Evolutionary conservation across 441 rosid species (phyloP).

Genomic region (Erodium texanum): DNA sequence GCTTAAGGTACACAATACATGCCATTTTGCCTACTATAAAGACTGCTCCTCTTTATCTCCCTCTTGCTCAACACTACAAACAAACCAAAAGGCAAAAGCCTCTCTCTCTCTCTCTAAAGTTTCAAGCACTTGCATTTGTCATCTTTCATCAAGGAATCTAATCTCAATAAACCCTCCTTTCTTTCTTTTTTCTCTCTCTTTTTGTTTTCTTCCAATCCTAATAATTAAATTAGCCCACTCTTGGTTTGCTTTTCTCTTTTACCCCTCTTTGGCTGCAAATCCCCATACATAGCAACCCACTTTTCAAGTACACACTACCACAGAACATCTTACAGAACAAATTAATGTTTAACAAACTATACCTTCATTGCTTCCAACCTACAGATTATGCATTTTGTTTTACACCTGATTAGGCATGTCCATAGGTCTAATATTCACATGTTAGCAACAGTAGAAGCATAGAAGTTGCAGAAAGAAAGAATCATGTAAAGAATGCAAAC

Average conservation of each 20-base stretch:
- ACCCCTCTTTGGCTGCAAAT: conserved; percentile 28
- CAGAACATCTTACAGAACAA: too few relatives aligned
- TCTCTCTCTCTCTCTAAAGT: neutral
- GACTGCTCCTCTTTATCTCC: conserved; percentile 5
- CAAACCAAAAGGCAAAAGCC: neutral
- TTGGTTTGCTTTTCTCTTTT: conserved; percentile 27
- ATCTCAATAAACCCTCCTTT: conserved; percentile 30
- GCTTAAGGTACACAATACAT: conserved; percentile 5
- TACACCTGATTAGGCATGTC: neutral
- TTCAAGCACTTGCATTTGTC: neutral
- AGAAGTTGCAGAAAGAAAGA: too few relatives aligned
- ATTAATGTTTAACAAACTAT: neutral
- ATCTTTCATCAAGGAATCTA: neutral
- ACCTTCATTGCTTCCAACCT: neutral
- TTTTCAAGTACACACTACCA: conserved; percentile 14
- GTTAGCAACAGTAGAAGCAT: neutral
- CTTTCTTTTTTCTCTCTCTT: conserved; percentile 17
- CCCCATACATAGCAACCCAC: conserved; percentile 23
- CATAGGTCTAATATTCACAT: neutral
- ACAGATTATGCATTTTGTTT: neutral
- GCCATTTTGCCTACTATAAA: conserved; percentile 6
- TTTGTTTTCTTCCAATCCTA: conserved; percentile 30
- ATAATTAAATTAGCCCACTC: conserved; percentile 33
- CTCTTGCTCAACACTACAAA: neutral
- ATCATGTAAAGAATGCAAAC: neutral